A percentile compares a stretch with the other conserved stretches of the same genome.
phyloP scores from a whole-genome alignment of 306 rosid genomes.

The Dalbergia cochinchinensis region DNA sequence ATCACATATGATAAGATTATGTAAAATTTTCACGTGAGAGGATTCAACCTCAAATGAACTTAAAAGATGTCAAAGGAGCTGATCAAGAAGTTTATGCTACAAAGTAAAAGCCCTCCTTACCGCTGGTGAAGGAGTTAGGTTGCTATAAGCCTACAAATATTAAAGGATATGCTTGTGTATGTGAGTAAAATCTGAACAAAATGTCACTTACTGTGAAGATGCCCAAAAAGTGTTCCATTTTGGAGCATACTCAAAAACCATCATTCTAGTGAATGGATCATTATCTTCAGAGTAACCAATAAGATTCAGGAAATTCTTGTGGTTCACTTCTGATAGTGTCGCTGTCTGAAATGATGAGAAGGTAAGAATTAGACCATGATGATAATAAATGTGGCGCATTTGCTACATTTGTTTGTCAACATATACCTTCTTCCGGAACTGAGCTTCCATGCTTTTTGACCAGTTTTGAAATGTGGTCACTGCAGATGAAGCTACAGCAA shows the following conservation, averaged over 20 bases:
- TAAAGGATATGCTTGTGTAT: not conserved
- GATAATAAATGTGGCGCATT: no score
- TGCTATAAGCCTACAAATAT: conserved; percentile 1
- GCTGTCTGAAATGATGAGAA: conserved; percentile 62
- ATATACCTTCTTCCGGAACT: conserved; percentile 77
- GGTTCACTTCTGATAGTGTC: conserved; percentile 79
- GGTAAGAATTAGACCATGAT: no score
- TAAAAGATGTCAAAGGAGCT: no score
- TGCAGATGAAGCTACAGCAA: conserved; percentile 74
- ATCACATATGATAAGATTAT: no score
- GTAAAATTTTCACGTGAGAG: no score
- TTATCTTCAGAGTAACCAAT: conserved; percentile 88
- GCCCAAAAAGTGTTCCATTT: conserved; percentile 95
- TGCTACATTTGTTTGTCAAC: not conserved
- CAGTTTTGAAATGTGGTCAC: conserved; percentile 62
- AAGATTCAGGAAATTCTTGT: conserved; percentile 88
- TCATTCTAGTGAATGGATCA: conserved; percentile 89
- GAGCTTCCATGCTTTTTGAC: conserved; percentile 73
- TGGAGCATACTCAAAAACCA: conserved; percentile 98
- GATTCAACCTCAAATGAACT: no score
- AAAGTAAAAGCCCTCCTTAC: no score
- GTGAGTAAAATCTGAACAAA: conserved; percentile 12
- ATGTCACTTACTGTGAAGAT: conserved; percentile 78
- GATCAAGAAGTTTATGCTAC: no score
- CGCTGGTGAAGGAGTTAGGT: not conserved